phyloP scores from a whole-genome alignment of 2,329 filamentous ascomycete species.

The Aspergillus tubingensis region DNA sequence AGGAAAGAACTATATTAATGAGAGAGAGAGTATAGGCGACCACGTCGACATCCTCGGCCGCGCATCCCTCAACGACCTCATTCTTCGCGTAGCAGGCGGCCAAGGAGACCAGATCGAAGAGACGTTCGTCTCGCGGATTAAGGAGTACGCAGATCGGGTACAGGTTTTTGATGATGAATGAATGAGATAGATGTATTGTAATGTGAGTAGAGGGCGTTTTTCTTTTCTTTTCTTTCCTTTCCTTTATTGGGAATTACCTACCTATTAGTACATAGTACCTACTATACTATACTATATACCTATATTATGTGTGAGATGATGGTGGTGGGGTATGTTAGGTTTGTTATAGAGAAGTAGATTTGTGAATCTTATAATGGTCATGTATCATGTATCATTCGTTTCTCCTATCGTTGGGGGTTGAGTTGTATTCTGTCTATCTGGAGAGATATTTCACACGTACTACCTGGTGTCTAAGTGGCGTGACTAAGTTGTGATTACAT shows the following conservation, averaged over 20 bases:
- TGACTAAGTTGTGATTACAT: too few relatives aligned
- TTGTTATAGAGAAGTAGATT: too few relatives aligned
- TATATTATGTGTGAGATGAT: not conserved
- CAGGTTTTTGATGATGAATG: constrained; percentile 71
- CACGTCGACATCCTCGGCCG: constrained; percentile 95
- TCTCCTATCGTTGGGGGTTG: too few relatives aligned
- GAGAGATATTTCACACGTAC: too few relatives aligned
- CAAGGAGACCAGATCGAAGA: constrained; percentile 77
- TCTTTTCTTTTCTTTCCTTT: not conserved
- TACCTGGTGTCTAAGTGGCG: too few relatives aligned
- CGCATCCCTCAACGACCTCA: constrained; percentile 84
- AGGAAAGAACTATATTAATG: too few relatives aligned
- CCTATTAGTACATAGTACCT: not conserved
- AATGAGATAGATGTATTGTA: constrained; percentile 7
- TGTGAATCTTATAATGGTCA: too few relatives aligned
- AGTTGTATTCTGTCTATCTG: too few relatives aligned
- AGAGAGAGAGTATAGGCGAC: constrained; percentile 62
- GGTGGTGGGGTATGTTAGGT: too few relatives aligned
- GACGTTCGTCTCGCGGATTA: constrained; percentile 77
- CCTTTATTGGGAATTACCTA: not conserved
- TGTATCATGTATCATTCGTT: too few relatives aligned
- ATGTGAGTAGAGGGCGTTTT: not conserved
- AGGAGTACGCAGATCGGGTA: constrained; percentile 78
- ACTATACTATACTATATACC: not conserved
- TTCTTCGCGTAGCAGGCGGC: constrained; percentile 82